Percentiles rank a stretch among this genome's conserved stretches.
phyloP scores from a whole-genome alignment of 192 early-diverging fungal genomes.

The Backusella macrospora region DNA sequence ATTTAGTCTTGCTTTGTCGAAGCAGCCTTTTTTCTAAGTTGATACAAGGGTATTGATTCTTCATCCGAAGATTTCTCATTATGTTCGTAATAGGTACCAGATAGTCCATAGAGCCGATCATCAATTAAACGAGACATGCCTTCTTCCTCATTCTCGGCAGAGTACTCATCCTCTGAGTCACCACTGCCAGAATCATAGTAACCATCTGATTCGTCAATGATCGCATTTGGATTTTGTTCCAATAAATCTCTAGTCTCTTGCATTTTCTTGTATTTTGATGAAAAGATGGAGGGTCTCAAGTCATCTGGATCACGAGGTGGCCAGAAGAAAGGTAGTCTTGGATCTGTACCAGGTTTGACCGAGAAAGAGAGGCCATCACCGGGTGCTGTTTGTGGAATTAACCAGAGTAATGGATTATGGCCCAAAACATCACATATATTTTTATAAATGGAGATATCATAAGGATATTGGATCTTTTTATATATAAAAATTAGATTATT shows the following conservation, averaged over 20 bases:
- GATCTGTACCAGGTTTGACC: slow-evolving; percentile 50
- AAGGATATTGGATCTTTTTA: slow-evolving; percentile 67
- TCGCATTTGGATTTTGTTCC: slow-evolving; percentile 5
- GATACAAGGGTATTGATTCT: slow-evolving; percentile 14
- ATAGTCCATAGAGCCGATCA: slow-evolving; percentile 14
- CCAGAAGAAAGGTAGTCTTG: slow-evolving; percentile 28
- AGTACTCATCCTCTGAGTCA: slow-evolving; percentile 31
- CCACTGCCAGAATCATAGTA: slow-evolving; percentile 39
- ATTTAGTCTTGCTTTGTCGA: slow-evolving; percentile 15
- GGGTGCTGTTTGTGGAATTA: slow-evolving; percentile 60
- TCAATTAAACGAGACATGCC: neutral
- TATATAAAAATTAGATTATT: neutral
- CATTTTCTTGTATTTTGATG: slow-evolving; percentile 22
- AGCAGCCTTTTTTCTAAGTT: slow-evolving; percentile 3
- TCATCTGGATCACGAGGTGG: slow-evolving; percentile 47
- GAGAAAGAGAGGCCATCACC: slow-evolving; percentile 73
- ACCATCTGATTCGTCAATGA: slow-evolving; percentile 19
- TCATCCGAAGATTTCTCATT: neutral
- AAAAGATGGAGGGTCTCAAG: slow-evolving; percentile 42
- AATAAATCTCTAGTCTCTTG: slow-evolving; percentile 19
- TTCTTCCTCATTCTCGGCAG: slow-evolving; percentile 26
- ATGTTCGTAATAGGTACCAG: slow-evolving; percentile 10
- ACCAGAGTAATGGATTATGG: slow-evolving; percentile 70
- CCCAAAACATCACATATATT: slow-evolving; percentile 84
- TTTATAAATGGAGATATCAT: slow-evolving; percentile 71